A percentile compares a stretch with the other conserved stretches of the same genome.
These are phyloP conservation scores for Acacia confusa DNA, from an alignment of 306 rosid genomes.

Conservation along the genomic window DNA sequence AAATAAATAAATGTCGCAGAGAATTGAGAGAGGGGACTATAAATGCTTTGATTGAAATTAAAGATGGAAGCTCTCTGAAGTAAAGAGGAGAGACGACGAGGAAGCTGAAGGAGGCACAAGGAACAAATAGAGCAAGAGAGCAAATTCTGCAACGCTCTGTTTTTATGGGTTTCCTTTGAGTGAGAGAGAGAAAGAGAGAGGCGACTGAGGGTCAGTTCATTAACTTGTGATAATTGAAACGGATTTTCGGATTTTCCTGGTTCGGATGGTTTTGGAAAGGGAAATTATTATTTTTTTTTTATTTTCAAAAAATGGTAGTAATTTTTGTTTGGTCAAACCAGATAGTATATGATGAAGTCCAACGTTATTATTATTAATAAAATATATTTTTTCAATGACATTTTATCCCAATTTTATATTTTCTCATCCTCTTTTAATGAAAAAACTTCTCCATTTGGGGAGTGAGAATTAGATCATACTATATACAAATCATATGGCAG, in stretches of 20 bases:
- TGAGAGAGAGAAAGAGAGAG: neutral
- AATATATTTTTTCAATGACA: neutral
- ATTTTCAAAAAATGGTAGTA: neutral
- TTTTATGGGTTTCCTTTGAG: neutral
- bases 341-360: neutral
- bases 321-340: neutral
- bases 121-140: neutral
- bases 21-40: neutral
- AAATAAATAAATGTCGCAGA: neutral
- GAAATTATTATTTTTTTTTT: neutral
- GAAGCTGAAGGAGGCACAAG: neutral
- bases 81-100: neutral
- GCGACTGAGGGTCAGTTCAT: constrained; percentile 16
- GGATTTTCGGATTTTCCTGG: neutral
- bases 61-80: constrained; percentile 4
- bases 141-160: neutral
- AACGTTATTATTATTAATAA: neutral
- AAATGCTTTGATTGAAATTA: constrained; percentile 17
- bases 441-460: neutral
- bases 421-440: neutral
- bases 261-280: neutral
- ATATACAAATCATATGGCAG: neutral
- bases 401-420: neutral
- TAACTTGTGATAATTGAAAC: constrained; percentile 21
- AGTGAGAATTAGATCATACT: neutral